Percentiles rank a stretch among this genome's conserved stretches.
Conservation (phyloP, 1,139 yeast species). For the Blastobotrys proliferans region DNA sequence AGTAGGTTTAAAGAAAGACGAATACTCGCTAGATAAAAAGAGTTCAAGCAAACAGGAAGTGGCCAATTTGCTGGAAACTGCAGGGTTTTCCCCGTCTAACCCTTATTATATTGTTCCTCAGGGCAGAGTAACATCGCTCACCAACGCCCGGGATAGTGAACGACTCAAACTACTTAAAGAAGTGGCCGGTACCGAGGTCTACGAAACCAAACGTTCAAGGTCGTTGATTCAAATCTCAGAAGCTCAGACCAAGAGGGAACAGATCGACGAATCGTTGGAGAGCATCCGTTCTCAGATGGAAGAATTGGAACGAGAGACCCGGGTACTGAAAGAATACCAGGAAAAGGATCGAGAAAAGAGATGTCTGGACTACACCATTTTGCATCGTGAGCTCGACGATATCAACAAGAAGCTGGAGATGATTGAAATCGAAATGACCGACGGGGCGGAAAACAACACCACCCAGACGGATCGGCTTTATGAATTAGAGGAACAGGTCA, state of each 20-base stretch:
- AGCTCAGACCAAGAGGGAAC: constrained; percentile 63
- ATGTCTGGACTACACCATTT: constrained; percentile 67
- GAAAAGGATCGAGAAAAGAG: constrained; percentile 63
- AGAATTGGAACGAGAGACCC: constrained; percentile 78
- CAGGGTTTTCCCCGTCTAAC: constrained; percentile 86
- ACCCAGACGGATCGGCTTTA: constrained; percentile 19
- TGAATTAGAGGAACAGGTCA: constrained; percentile 50
- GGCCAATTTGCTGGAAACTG: constrained; percentile 79
- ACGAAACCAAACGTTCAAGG: constrained; percentile 76
- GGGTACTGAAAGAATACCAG: constrained; percentile 69
- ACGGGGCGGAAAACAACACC: constrained; percentile 13
- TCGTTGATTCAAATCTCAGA: constrained; percentile 75
- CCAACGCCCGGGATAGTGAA: constrained; percentile 85
- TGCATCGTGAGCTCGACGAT: constrained; percentile 69
- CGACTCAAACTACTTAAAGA: constrained; percentile 76
- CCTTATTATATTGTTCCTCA: constrained; percentile 98
- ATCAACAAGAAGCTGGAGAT: constrained; percentile 57
- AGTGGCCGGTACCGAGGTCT: constrained; percentile 92
- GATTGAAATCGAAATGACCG: constrained; percentile 49
- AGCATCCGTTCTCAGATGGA: constrained; percentile 68
- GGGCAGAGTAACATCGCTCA: constrained; percentile 75
- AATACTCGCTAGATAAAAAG: constrained; percentile 68
- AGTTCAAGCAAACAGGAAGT: constrained; percentile 79
- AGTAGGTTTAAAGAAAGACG: constrained; percentile 89
- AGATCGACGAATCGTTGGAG: constrained; percentile 69